phyloP scores from a whole-genome alignment of 108 stramenopile genomes.

The Fistulifera pelliculosa region DNA sequence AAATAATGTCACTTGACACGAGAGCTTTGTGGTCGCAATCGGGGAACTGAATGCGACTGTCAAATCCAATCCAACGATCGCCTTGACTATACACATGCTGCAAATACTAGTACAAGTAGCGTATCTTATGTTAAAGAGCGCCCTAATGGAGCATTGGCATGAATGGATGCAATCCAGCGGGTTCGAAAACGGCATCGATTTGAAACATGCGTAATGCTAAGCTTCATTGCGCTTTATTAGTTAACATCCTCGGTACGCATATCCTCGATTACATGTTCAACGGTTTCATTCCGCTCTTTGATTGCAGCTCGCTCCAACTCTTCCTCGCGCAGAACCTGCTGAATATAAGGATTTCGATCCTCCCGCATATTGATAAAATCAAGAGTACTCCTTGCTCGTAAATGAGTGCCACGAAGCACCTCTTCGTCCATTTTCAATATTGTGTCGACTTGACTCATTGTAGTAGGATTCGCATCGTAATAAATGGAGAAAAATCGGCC shows the following conservation, averaged over 20 bases:
- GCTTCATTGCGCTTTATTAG: no score
- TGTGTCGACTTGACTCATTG: constrained; percentile 50
- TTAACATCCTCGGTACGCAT: background rate
- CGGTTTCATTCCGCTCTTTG: background rate
- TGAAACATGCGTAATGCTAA: no score
- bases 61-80: no score
- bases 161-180: no score
- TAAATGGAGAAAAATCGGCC: constrained; percentile 76
- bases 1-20: no score
- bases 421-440: constrained; percentile 61
- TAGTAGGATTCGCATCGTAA: constrained; percentile 68
- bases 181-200: no score
- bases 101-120: no score
- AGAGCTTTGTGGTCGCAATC: no score
- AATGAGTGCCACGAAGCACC: constrained; percentile 65
- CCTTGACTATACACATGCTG: no score
- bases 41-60: no score
- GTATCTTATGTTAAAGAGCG: no score
- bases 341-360: constrained; percentile 79
- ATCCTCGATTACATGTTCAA: background rate
- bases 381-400: constrained; percentile 59
- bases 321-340: constrained; percentile 7
- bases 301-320: background rate
- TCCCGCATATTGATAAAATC: constrained; percentile 63
- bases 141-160: no score